Evolutionary conservation across 495 filamentous ascomycete species (phyloP), one percentile per base, ranked within the genome.

Genomic region (Staphylotrichum tortipilum): DNA sequence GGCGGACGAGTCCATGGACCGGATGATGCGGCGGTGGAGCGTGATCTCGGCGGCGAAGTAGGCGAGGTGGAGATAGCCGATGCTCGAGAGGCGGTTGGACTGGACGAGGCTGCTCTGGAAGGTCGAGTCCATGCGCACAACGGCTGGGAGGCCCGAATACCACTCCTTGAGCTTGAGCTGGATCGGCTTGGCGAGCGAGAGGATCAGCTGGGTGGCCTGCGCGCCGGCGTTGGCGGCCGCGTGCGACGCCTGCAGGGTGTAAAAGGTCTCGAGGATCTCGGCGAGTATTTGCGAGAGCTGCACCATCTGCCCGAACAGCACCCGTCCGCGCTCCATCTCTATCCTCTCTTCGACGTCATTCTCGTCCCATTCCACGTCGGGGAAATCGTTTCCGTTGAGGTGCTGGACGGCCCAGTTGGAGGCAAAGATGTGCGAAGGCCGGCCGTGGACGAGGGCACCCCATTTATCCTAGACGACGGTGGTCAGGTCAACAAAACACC

Each of bases 31-130:
- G 12, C 88, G 78, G 59, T 94, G 88, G 42, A 94, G 83, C 0
- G 84, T 89, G 58, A 91, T 88, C 59, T 91, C 88, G 10, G 84
- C 82, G 21, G 88, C 85, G 57, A 88, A 89, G 67, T 91, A 89
- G 35, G 82, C 85, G 17, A 94, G 78, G 64, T 91, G 87, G 33
- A 94, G 74, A 57, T 82, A 88, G 35, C 88, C 88, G 62, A 74
- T 78, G 50, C 77, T 76, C 28, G 75, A 80, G 42, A 82, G 71
- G 38, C 74, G 74, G 34, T 58, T 64, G n/a, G 67, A 60, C 8
- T 56, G 35, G 28, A 49, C 44, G 42, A 36, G 47, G 37, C 53
- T 58, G 29, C 58, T 58, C 19, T 71, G 69, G 42, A 70, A 68
- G 7, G 62, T 69, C 36, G 72, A 71, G 54, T 89, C 84, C 78